Evolutionary conservation across 2,329 filamentous ascomycete species (phyloP).

Genomic region (Neonectria magnoliae): DNA sequence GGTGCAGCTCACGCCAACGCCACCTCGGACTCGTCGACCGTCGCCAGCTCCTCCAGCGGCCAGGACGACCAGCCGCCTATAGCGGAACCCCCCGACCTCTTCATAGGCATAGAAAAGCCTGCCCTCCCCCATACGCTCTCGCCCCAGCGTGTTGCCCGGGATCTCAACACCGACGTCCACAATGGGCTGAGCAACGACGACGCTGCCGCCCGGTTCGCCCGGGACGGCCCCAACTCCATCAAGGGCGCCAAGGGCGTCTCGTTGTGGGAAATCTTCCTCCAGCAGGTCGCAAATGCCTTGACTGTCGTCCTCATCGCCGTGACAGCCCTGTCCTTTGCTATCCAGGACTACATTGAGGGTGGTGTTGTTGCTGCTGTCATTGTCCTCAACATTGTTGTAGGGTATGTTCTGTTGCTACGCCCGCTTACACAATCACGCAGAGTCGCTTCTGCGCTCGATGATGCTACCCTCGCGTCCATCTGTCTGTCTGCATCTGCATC

Average conservation of each 20-base stretch:
- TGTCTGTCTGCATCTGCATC: background rate
- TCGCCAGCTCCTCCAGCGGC: conserved; percentile 39
- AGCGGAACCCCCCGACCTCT: conserved; percentile 50
- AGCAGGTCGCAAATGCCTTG: conserved; percentile 80
- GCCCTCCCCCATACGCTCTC: conserved; percentile 49
- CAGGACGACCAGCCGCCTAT: conserved; percentile 54
- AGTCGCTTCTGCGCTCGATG: conserved; percentile 12
- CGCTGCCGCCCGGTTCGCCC: conserved; percentile 71
- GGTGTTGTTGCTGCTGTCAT: conserved; percentile 72
- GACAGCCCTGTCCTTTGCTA: conserved; percentile 75
- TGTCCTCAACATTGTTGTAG: conserved; percentile 73
- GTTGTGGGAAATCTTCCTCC: conserved; percentile 79
- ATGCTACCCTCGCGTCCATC: conserved; percentile 30
- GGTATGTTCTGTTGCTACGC: conserved; percentile 54
- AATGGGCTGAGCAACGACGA: conserved; percentile 72
- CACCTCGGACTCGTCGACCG: conserved; percentile 51
- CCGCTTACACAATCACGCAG: conserved; percentile 1
- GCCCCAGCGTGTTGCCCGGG: conserved; percentile 47
- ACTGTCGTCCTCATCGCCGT: conserved; percentile 79
- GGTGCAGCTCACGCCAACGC: conserved; percentile 53
- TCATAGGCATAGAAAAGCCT: conserved; percentile 52
- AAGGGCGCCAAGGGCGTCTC: conserved; percentile 77
- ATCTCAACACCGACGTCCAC: conserved; percentile 55
- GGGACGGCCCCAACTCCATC: conserved; percentile 76
- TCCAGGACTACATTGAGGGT: conserved; percentile 71